Conservation (phyloP, 495 filamentous ascomycete species). For the Daldinia caldariorum region DNA sequence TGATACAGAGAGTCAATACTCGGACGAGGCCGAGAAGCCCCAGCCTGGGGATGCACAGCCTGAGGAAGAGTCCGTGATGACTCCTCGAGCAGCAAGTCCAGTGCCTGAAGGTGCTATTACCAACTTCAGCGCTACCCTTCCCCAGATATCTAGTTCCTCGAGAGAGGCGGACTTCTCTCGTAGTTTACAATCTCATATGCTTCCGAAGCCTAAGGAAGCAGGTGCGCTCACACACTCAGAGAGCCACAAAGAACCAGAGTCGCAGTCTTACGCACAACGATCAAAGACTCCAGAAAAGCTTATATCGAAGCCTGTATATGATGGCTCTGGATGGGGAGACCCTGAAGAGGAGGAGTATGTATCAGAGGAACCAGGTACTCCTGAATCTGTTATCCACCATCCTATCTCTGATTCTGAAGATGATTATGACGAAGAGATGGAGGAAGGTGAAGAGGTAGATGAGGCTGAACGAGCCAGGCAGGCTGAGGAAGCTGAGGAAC, state of each 20-base stretch:
- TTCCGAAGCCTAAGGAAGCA: constrained; percentile 52
- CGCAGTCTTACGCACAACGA: constrained; percentile 63
- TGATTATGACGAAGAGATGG: constrained; percentile 46
- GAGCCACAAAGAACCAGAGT: constrained; percentile 59
- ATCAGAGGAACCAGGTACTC: constrained; percentile 75
- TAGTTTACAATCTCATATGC: constrained; percentile 56
- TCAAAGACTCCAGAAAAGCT: constrained; percentile 71
- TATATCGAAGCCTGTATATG: constrained; percentile 65
- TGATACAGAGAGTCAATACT: constrained; percentile 44
- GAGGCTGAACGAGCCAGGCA: constrained; percentile 42
- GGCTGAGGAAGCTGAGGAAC: constrained; percentile 49
- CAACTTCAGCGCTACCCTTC: constrained; percentile 46
- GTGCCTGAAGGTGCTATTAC: constrained; percentile 43
- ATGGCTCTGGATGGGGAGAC: constrained; percentile 65
- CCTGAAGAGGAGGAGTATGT: constrained; percentile 62
- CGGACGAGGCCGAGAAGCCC: constrained; percentile 40
- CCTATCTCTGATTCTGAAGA: constrained; percentile 61
- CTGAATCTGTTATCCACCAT: constrained; percentile 93
- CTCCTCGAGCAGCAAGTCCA: constrained; percentile 56
- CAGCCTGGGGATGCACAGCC: constrained; percentile 11
- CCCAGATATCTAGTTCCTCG: constrained; percentile 36
- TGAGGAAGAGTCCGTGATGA: constrained; percentile 47
- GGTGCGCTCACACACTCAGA: constrained; percentile 46
- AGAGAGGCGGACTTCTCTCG: constrained; percentile 52
- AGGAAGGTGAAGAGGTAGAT: constrained; percentile 53